These are phyloP conservation scores for Osmozyma mogii DNA, from an alignment of 805 yeast species.

Conservation along the genomic window DNA sequence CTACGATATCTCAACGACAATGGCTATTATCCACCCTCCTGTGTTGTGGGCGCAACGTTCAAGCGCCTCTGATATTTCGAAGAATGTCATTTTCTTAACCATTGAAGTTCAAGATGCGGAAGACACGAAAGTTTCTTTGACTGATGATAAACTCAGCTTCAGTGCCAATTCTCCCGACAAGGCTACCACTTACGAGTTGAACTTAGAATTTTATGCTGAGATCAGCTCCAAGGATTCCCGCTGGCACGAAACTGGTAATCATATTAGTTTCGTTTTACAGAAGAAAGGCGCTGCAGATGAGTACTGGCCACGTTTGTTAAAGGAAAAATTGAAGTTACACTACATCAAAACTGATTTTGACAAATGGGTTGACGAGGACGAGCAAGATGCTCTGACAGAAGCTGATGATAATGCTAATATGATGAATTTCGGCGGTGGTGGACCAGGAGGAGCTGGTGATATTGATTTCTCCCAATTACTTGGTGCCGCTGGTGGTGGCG, in stretches of 20 bases:
- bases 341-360: constrained; percentile 91
- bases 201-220: constrained; percentile 68
- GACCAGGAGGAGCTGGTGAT: constrained; percentile 15
- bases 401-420: constrained; percentile 30
- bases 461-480: constrained; percentile 19
- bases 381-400: constrained; percentile 68
- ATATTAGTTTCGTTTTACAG: constrained; percentile 55
- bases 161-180: constrained; percentile 35
- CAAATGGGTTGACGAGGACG: constrained; percentile 98
- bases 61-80: constrained; percentile 56
- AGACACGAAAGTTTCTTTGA: constrained; percentile 53
- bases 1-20: background rate
- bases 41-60: constrained; percentile 98
- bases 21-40: constrained; percentile 27
- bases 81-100: constrained; percentile 71
- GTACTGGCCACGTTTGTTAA: constrained; percentile 93
- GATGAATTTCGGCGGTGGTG: constrained; percentile 21
- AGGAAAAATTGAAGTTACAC: constrained; percentile 72
- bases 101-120: constrained; percentile 65
- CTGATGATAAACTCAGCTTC: constrained; percentile 46
- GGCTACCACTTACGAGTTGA: constrained; percentile 52
- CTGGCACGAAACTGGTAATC: constrained; percentile 48
- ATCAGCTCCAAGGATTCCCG: constrained; percentile 62
- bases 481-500: constrained; percentile 23
- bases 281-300: constrained; percentile 64